Base-by-base conservation (phyloP, 306 rosid genomes). In the Abrus precatorius region DNA sequence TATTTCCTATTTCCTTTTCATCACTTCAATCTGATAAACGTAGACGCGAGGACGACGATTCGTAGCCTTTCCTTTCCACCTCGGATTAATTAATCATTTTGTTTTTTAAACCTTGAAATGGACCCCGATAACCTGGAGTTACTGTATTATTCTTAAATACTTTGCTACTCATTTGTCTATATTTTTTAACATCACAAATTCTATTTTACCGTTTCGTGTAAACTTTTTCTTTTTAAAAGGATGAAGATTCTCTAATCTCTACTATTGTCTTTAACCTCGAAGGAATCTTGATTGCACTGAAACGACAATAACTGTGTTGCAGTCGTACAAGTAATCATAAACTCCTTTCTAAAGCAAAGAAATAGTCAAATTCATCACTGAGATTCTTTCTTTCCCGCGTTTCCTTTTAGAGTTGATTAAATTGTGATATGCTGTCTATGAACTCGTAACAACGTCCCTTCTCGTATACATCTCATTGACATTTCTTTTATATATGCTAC, bases 291-390 rank as follows among this genome's bases (percentile, higher is more conserved):
- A 49, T 32, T 78, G 29, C 80, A 79, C 69, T 75, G 77, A 83
- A 71, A 69, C 20, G 32, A 40, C 76, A 52, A 75, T 65, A 67
- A 64, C n/a, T 63, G 53, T 57, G 74, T 57, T 71, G 57, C 55
- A 48, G 77, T 66, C 13, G 44, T 84, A 70, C 77, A 75, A 74
- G 77, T 38, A 47, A 79, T 41, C 28, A 68, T 9, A 63, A 64
- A 55, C 8, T 49, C 36, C 12, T 53, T 69, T 56, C 29, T 11
- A 36, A 75, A 47, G 43, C 55, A 55, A 64, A 45, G 83, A 82
- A 86, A 54, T 30, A 70, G 57, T 75, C 85, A 79, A 79, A 55
- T 69, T 77, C 40, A 9, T 44, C 38, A 10, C 67, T n/a, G n/a
- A 3, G 52, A 45, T 38, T 29, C 36, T 1, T 70, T 79, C 43